Conservation (phyloP, 148 eudicot genomes). For the Suaeda aralocaspica region DNA sequence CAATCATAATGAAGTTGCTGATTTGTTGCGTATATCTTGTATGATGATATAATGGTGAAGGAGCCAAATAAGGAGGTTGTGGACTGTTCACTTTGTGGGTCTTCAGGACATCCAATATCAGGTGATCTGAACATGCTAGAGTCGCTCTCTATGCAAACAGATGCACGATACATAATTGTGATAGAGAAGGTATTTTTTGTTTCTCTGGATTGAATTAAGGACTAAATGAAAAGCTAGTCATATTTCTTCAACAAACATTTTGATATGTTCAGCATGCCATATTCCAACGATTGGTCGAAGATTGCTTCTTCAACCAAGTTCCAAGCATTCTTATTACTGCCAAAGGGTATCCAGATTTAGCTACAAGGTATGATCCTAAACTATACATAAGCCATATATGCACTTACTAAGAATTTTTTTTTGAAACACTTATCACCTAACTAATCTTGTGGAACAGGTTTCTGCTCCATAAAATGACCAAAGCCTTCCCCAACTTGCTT, state of each 20-base stretch:
- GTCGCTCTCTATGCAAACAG: constrained; percentile 60
- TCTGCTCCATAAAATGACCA: constrained; percentile 79
- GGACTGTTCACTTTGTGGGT: constrained; percentile 80
- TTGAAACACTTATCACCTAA: background rate
- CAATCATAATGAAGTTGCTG: background rate
- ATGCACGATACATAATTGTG: constrained; percentile 87
- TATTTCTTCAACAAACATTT: constrained; percentile 4
- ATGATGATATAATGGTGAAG: constrained; percentile 30
- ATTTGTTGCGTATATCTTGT: background rate
- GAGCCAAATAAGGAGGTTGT: constrained; percentile 73
- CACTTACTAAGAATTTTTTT: background rate
- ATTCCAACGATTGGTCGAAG: constrained; percentile 94
- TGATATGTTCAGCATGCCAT: constrained; percentile 69
- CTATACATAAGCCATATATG: background rate
- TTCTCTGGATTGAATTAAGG: too few relatives aligned
- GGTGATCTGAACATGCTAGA: constrained; percentile 78
- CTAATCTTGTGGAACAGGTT: constrained; percentile 45
- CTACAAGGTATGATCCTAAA: constrained; percentile 59
- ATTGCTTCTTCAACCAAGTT: constrained; percentile 77
- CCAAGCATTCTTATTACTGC: constrained; percentile 95
- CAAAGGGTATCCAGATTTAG: constrained; percentile 95
- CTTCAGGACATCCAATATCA: constrained; percentile 85
- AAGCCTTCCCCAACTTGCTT: constrained; percentile 70
- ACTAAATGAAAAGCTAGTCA: background rate
- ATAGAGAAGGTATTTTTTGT: constrained; percentile 69